Conservation (phyloP, 2,329 filamentous ascomycete species). For the Diaporthe amygdali region DNA sequence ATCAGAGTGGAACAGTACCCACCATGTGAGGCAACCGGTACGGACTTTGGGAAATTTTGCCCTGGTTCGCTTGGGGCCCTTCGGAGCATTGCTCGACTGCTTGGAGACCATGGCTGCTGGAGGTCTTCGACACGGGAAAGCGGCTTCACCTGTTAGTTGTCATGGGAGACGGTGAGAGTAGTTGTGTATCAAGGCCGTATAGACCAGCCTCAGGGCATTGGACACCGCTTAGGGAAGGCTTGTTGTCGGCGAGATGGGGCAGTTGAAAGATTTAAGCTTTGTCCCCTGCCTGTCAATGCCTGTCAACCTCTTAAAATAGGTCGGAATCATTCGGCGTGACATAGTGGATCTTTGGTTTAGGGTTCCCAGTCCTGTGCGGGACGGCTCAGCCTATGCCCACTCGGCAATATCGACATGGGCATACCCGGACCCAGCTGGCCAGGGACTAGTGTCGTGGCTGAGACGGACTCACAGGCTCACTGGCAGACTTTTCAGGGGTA, state of each 20-base stretch:
- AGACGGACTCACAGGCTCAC: too few relatives aligned
- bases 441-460: not conserved
- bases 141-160: too few relatives aligned
- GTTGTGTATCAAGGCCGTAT: not conserved
- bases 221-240: not conserved
- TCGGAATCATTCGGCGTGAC: not conserved
- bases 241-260: not conserved
- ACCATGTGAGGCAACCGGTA: conserved; percentile 3
- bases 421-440: not conserved
- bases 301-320: not conserved
- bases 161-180: not conserved
- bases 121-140: too few relatives aligned
- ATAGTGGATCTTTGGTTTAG: not conserved
- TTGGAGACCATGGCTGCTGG: not conserved
- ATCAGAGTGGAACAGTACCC: not conserved
- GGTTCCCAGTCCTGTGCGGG: not conserved
- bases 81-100: not conserved
- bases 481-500: conserved; percentile 1
- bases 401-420: not conserved
- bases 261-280: not conserved
- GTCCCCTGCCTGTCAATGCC: not conserved
- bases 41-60: conserved; percentile 2
- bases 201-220: not conserved
- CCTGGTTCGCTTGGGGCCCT: not conserved
- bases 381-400: not conserved